Evolutionary conservation across 371 early-diverging fungal species (phyloP).

Genomic region (Mortierella sp.): DNA sequence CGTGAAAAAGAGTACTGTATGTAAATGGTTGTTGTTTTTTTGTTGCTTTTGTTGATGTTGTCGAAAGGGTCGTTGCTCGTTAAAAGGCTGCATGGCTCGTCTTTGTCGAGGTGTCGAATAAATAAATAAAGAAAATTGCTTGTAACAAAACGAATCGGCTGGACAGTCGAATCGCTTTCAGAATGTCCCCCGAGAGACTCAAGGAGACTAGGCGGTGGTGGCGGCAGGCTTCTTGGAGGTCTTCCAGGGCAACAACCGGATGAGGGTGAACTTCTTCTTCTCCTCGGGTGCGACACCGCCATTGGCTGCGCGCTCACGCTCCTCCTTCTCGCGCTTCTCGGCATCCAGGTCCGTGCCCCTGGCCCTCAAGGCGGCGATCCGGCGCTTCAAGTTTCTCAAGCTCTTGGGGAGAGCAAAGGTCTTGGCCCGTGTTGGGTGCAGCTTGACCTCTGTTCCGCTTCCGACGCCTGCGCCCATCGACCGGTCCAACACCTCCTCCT

Average conservation of each 20-base stretch:
- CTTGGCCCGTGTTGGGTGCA: constrained; percentile 57
- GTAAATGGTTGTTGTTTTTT: not conserved
- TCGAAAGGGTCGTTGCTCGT: not conserved
- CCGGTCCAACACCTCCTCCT: constrained; percentile 32
- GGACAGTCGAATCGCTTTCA: not conserved
- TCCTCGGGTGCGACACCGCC: constrained; percentile 26
- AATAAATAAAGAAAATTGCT: not conserved
- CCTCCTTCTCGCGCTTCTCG: constrained; percentile 43
- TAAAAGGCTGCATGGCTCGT: not conserved
- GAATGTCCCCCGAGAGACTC: not conserved
- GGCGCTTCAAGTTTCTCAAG: constrained; percentile 46
- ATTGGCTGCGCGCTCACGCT: constrained; percentile 34
- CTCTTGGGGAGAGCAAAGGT: constrained; percentile 54
- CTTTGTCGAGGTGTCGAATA: not conserved
- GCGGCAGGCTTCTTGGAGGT: constrained; percentile 30
- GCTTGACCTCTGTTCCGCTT: constrained; percentile 45
- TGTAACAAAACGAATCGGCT: constrained; percentile 2
- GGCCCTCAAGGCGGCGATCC: constrained; percentile 53
- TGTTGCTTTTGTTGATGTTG: not conserved
- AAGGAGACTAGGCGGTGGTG: not conserved
- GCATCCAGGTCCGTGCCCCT: constrained; percentile 56
- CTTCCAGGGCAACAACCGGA: constrained; percentile 55
- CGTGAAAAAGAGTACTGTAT: not conserved
- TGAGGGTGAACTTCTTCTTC: constrained; percentile 55
- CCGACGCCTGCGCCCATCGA: constrained; percentile 31